Evolutionary conservation across 768 basidiomycete genomes (phyloP).

Genomic region (Vararia minispora): DNA sequence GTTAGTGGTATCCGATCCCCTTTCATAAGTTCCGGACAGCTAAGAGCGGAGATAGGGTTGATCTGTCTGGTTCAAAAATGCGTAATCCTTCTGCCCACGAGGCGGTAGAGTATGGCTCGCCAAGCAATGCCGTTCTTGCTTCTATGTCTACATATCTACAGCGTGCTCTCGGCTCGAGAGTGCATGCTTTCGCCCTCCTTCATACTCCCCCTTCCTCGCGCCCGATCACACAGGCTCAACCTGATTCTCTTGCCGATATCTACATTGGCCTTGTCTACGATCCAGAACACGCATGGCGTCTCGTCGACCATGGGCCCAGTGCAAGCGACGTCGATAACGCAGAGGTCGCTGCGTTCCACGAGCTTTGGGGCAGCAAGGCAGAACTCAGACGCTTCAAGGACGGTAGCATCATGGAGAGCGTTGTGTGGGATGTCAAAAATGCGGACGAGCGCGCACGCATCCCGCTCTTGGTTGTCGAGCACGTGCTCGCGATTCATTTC

Average conservation of each 20-base stretch:
- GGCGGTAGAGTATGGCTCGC: conserved; percentile 49
- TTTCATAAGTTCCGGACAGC: too few species aligned
- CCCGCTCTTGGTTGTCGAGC: conserved; percentile 59
- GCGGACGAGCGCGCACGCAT: conserved; percentile 74
- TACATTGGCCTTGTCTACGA: conserved; percentile 72
- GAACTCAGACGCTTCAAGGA: conserved; percentile 95
- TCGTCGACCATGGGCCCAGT: conserved; percentile 88
- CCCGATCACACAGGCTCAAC: conserved; percentile 42
- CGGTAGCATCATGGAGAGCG: conserved; percentile 82
- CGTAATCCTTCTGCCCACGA: conserved; percentile 32
- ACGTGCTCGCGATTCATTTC: conserved; percentile 72
- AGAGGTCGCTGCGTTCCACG: conserved; percentile 51
- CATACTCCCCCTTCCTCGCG: conserved; percentile 36
- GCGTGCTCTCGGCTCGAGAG: conserved; percentile 65
- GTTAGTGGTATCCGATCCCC: too few species aligned
- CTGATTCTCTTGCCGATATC: conserved; percentile 36
- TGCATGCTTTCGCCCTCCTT: conserved; percentile 51
- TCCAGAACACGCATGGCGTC: conserved; percentile 59
- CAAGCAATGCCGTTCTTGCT: conserved; percentile 41
- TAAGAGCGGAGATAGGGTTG: conserved; percentile 36
- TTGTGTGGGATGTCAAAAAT: conserved; percentile 89
- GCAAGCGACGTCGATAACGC: conserved; percentile 48
- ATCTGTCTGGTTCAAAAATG: conserved; percentile 38
- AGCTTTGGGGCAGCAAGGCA: conserved; percentile 86
- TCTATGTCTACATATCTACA: conserved; percentile 40